Percentiles rank a stretch among this genome's conserved stretches.
These are phyloP conservation scores for Malus orientalis DNA, from an alignment of 306 rosid genomes.

Conservation along the genomic window DNA sequence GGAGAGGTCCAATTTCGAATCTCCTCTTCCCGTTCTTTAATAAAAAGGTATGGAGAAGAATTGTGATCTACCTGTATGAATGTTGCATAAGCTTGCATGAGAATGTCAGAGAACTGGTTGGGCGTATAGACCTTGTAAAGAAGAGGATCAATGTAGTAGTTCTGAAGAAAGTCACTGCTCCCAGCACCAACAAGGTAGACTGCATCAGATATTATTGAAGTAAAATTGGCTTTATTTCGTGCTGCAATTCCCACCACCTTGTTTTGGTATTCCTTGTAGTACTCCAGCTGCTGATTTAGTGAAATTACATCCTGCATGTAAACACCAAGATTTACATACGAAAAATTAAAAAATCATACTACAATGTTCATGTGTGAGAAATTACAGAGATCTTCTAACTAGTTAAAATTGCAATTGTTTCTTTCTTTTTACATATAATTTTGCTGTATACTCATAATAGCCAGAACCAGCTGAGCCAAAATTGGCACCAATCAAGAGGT, in stretches of 20 bases:
- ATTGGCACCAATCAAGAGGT: constrained; percentile 37
- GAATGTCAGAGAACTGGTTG: constrained; percentile 48
- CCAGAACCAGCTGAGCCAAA: constrained; percentile 76
- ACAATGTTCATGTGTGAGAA: neutral
- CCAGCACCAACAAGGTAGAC: constrained; percentile 46
- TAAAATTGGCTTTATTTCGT: constrained; percentile 19
- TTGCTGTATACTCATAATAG: constrained; percentile 41
- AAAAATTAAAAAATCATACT: neutral
- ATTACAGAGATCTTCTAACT: neutral
- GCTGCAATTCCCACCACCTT: constrained; percentile 39
- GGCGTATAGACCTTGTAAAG: constrained; percentile 30
- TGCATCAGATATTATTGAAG: constrained; percentile 47
- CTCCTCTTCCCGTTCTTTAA: neutral
- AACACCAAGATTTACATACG: neutral
- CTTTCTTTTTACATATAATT: constrained; percentile 30
- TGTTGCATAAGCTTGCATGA: constrained; percentile 27
- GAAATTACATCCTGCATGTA: constrained; percentile 43
- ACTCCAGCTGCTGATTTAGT: constrained; percentile 43
- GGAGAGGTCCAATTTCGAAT: neutral
- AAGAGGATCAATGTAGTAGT: constrained; percentile 58
- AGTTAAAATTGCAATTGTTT: neutral
- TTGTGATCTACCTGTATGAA: constrained; percentile 41
- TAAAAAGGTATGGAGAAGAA: neutral
- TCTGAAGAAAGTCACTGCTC: constrained; percentile 57
- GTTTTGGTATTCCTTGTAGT: constrained; percentile 51